A percentile compares a stretch with the other conserved stretches of the same genome.
These are phyloP conservation scores for Suhomyces prunicola DNA, from an alignment of 805 yeast genomes.

Conservation along the genomic window DNA sequence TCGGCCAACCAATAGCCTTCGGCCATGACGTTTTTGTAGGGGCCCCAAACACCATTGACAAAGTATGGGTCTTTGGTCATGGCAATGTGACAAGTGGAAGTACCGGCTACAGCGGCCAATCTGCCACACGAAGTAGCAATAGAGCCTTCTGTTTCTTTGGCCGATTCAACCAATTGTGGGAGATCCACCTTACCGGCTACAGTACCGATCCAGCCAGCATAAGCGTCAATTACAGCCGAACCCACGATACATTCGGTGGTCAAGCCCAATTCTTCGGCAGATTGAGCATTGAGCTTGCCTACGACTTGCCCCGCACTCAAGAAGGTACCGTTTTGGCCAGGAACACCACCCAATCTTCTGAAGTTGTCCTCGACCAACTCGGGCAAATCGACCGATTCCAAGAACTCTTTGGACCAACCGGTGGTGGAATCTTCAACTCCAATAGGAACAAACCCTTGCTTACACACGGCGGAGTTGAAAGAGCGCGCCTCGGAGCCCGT, in stretches of 20 bases:
- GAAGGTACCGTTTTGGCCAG: conserved; percentile 67
- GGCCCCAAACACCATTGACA: conserved; percentile 99
- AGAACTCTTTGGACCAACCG: conserved; percentile 89
- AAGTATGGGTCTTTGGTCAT: conserved; percentile 81
- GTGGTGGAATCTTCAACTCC: conserved; percentile 84
- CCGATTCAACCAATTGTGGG: conserved; percentile 46
- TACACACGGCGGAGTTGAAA: conserved; percentile 88
- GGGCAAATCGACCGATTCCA: conserved; percentile 62
- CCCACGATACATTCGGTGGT: conserved; percentile 81
- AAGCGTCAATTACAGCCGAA: conserved; percentile 95
- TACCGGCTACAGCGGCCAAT: conserved; percentile 97
- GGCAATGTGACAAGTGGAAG: conserved; percentile 94
- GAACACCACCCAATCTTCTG: conserved; percentile 78
- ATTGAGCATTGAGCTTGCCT: conserved; percentile 60
- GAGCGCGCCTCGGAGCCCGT: conserved; percentile 86
- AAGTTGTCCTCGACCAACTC: conserved; percentile 79
- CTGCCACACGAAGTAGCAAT: conserved; percentile 72
- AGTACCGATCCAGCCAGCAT: conserved; percentile 98
- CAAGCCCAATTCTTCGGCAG: conserved; percentile 84
- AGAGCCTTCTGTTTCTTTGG: conserved; percentile 40
- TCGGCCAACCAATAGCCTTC: conserved; percentile 92
- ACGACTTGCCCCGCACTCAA: conserved; percentile 87
- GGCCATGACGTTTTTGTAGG: conserved; percentile 91
- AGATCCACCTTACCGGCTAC: conserved; percentile 86
- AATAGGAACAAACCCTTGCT: conserved; percentile 89